Percentiles rank a stretch among this genome's conserved stretches.
These are phyloP conservation scores for Mycena vulgaris DNA, from an alignment of 768 basidiomycete genomes.

Conservation along the genomic window DNA sequence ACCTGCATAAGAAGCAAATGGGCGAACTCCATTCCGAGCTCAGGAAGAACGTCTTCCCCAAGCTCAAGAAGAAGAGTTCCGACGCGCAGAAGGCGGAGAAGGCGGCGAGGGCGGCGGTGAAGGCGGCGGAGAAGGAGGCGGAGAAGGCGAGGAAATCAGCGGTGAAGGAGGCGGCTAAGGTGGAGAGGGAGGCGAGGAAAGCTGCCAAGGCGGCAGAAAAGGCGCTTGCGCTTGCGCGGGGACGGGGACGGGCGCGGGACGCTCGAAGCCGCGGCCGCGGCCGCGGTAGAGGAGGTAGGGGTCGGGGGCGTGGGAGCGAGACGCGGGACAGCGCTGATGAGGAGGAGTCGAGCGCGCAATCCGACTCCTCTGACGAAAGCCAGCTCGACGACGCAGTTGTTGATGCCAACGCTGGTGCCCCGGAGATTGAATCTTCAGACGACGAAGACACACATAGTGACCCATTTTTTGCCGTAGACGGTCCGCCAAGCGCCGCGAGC, in stretches of 20 bases:
- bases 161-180: too few species aligned
- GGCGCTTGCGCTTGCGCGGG: background rate
- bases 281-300: background rate
- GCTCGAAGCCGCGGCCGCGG: background rate
- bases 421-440: background rate
- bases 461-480: background rate
- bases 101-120: background rate
- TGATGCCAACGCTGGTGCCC: background rate
- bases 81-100: background rate
- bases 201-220: constrained; percentile 10
- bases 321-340: constrained; percentile 8
- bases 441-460: background rate
- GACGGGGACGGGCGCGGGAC: background rate
- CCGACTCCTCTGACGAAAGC: constrained; percentile 2
- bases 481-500: background rate
- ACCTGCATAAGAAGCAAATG: constrained; percentile 8
- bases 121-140: background rate
- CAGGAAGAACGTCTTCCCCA: background rate
- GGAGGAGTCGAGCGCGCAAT: background rate
- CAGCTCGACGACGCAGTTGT: background rate
- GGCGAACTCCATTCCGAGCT: constrained; percentile 2
- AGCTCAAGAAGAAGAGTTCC: background rate
- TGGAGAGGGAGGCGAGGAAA: too few species aligned
- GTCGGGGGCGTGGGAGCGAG: background rate
- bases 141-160: too few species aligned